Evolutionary conservation across 2,329 filamentous ascomycete species (phyloP), one percentile per base, ranked within the genome.

Genomic region (Calycina herbarum): DNA sequence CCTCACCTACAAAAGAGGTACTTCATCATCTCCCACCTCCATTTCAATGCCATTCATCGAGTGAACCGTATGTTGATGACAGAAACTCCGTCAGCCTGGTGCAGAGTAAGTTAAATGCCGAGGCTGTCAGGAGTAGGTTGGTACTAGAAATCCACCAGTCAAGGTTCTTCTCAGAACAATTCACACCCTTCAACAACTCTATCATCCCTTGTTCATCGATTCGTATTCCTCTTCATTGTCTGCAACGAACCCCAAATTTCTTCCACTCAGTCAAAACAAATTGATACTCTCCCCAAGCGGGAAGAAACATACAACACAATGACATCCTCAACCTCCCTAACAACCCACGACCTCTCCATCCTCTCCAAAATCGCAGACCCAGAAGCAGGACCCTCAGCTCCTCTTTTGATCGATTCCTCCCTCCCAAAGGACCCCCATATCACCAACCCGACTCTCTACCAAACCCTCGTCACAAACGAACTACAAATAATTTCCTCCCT

Each of bases 301-400:
- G 48, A 54, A n/a, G 7, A 13, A 27, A 20, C 8, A 13, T 24
- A 27, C 45, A 3, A 20, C 45, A 62, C 5, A 8, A 62, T 62
- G 61, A 15, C 61, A 2, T 27, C 60, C 17, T 17, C 59, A 20
- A 76, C 83, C 56, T 74, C 79, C 15, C 79, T 90, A 65, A 88
- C 83, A 74, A 79, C 77, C 57, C 83, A 84, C 68, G 88, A 90
- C 74, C 78, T 86, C 75, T 82, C 86, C 64, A 82, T 90, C 70
- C 83, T 90, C 65, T 82, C 85, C 68, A 89, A 89, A 75, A 89
- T 90, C 76, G 86, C 85, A 72, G 87, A 90, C 67, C 87, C 87
- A 1, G 88, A 90, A 73, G 83, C 83, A 7, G 82, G 89, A 68
- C 84, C 87, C 15, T 79, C 82, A 17, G 78, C 82, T 10, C 78